A percentile compares a stretch with the other conserved stretches of the same genome.
Conservation (phyloP, 164 flowering plant species). For the Magnolia kwangsiensis region DNA sequence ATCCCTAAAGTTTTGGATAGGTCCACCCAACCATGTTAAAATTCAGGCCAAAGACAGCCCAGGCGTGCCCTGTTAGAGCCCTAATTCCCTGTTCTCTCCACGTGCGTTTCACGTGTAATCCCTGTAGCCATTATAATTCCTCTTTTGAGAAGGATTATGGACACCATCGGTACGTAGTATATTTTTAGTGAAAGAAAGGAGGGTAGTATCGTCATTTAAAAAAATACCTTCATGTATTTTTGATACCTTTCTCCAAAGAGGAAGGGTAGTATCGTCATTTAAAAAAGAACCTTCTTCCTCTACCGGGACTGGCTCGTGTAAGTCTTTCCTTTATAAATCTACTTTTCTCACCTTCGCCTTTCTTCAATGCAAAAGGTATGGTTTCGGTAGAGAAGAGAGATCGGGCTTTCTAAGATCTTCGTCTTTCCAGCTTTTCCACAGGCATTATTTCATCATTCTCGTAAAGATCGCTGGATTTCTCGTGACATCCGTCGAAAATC, state of each 20-base stretch:
- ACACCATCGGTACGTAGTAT: too few relatives aligned
- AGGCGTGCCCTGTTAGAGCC: too few relatives aligned
- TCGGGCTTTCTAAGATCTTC: background rate
- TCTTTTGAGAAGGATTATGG: too few relatives aligned
- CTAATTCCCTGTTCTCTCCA: too few relatives aligned
- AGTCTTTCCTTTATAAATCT: too few relatives aligned
- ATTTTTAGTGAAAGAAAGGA: background rate
- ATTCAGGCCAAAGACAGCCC: too few relatives aligned
- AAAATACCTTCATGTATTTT: background rate
- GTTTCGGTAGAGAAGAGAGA: background rate
- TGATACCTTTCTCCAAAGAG: background rate
- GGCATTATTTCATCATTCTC: background rate
- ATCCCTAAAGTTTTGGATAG: too few relatives aligned
- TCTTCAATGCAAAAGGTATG: background rate
- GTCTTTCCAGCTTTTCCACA: background rate
- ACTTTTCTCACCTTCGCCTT: too few relatives aligned
- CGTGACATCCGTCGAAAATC: background rate
- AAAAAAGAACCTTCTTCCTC: background rate
- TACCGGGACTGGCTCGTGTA: background rate
- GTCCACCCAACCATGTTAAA: too few relatives aligned
- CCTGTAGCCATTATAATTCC: too few relatives aligned
- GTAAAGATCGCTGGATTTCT: background rate
- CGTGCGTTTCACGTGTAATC: too few relatives aligned
- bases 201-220: background rate
- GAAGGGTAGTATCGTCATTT: background rate